Evolutionary conservation across 108 stramenopile species (phyloP).

Genomic region (Schizochytrium sp.): DNA sequence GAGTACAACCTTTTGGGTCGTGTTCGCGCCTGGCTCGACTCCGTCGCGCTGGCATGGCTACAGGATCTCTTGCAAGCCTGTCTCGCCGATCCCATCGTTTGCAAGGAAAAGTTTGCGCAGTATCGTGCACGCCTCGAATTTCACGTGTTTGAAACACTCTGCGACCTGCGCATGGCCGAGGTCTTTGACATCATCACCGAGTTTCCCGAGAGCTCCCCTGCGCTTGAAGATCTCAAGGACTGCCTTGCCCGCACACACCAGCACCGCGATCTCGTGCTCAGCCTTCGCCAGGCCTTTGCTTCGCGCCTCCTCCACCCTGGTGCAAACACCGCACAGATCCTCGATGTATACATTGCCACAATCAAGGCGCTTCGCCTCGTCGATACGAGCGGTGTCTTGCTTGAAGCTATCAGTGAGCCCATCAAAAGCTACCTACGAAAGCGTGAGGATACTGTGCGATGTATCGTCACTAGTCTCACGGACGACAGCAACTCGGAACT

Average conservation of each 20-base stretch:
- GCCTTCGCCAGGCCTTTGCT: slow-evolving; percentile 42
- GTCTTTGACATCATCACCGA: slow-evolving; percentile 48
- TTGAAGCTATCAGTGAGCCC: slow-evolving; percentile 72
- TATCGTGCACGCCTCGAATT: background rate
- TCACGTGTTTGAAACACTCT: slow-evolving; percentile 7
- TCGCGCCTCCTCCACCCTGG: slow-evolving; percentile 84
- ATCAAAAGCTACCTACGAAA: slow-evolving; percentile 71
- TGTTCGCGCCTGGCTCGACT: background rate
- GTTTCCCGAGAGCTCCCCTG: slow-evolving; percentile 43
- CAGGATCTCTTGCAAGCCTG: background rate
- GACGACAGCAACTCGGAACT: slow-evolving; percentile 80
- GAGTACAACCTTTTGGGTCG: background rate
- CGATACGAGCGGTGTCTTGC: slow-evolving; percentile 72
- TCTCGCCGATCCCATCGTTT: background rate
- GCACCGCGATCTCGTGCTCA: slow-evolving; percentile 27
- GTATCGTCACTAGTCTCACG: slow-evolving; percentile 87
- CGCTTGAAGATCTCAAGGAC: slow-evolving; percentile 36
- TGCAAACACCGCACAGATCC: slow-evolving; percentile 81
- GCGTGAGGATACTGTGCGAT: slow-evolving; percentile 81
- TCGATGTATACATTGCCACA: slow-evolving; percentile 86
- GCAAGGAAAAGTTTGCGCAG: slow-evolving; percentile 12
- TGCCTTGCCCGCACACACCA: slow-evolving; percentile 41
- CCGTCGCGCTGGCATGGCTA: background rate
- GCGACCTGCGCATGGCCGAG: slow-evolving; percentile 30
- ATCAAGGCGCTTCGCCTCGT: slow-evolving; percentile 74